Base-by-base conservation (phyloP, 805 yeast genomes). In the Candida loeiensis region DNA sequence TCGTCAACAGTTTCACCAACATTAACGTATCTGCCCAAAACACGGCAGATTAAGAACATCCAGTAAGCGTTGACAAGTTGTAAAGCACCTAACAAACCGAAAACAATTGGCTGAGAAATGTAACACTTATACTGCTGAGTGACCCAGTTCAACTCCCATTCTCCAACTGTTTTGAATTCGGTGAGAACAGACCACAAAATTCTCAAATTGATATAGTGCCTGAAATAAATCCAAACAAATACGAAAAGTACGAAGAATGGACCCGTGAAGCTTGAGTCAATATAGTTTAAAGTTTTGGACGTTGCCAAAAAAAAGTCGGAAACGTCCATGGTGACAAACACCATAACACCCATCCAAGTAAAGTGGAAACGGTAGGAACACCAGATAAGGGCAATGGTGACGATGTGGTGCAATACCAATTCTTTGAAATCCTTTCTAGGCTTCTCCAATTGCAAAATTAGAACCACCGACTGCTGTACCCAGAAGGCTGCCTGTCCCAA, bases 61-160 rank as follows among this genome's bases (percentile, higher is more conserved):
- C 99, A 93, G 66, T 85, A 93, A 15, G 77, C 51, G 57, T 93
- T 93, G 42, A 93, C 88, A 41, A 87, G 53, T 61, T 93, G 98
- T 48, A 93, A 73, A 1, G 93, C 90, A 39, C 75, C 69, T 45
- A 93, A 75, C 55, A 93, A 74, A 16, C 65, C 61, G 55, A 93
- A 90, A 3, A 91, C 90, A 59, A 93, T 89, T 40, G 87, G 85
- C 66, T 87, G 95, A 17, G 98, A 83, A 49, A 93, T 86, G 84
- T 88, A 88, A 66, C 98, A 93, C 65, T 93, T 93, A 70, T 91
- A 93, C 62, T 93, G 96, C 62, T 90, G 91, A 21, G 93, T 81
- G 9, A 76, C 85, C 80, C 87, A 93, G 69, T 88, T 79, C 51
- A 93, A 71, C 41, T 74, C 75, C 63, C 73, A 89, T 40, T 82